phyloP scores from a whole-genome alignment of 1,284 basidiomycete genomes.

The Sanghuangporus baumii region DNA sequence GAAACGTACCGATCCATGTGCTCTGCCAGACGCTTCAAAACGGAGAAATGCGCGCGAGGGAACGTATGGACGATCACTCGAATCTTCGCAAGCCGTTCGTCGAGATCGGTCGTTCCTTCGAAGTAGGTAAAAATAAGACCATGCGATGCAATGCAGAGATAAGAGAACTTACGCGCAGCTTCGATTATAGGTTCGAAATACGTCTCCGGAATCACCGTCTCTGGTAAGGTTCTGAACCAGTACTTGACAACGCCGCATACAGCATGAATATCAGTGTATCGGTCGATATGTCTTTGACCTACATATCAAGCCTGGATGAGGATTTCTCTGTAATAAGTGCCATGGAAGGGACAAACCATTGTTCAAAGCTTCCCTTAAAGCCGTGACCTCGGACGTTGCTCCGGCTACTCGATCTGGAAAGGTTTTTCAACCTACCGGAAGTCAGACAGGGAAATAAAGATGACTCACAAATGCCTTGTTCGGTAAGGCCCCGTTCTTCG shows the following conservation, averaged over 20 bases:
- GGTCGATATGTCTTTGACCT: constrained; percentile 57
- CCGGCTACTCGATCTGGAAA: constrained; percentile 74
- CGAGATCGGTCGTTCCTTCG: constrained; percentile 60
- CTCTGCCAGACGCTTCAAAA: constrained; percentile 69
- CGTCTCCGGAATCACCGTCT: constrained; percentile 67
- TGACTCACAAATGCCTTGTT: constrained; percentile 78
- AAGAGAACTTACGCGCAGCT: constrained; percentile 52
- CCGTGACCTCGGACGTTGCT: constrained; percentile 60
- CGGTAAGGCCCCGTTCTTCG: constrained; percentile 66
- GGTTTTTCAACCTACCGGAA: constrained; percentile 5
- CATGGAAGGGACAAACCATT: constrained; percentile 35
- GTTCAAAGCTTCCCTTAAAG: constrained; percentile 69
- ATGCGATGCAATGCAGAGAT: not conserved
- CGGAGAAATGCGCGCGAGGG: constrained; percentile 65
- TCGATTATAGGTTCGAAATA: constrained; percentile 64
- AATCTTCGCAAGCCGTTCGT: constrained; percentile 57
- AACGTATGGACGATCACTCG: constrained; percentile 62
- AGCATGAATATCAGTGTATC: constrained; percentile 68
- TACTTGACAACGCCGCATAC: constrained; percentile 77
- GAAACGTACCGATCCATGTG: constrained; percentile 69
- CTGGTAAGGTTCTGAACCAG: constrained; percentile 77
- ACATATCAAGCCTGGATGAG: constrained; percentile 4
- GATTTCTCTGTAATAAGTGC: not conserved
- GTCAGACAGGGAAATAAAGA: not conserved
- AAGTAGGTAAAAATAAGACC: constrained; percentile 15